Conservation (phyloP, 306 rosid species). For the Carpinus viminea region DNA sequence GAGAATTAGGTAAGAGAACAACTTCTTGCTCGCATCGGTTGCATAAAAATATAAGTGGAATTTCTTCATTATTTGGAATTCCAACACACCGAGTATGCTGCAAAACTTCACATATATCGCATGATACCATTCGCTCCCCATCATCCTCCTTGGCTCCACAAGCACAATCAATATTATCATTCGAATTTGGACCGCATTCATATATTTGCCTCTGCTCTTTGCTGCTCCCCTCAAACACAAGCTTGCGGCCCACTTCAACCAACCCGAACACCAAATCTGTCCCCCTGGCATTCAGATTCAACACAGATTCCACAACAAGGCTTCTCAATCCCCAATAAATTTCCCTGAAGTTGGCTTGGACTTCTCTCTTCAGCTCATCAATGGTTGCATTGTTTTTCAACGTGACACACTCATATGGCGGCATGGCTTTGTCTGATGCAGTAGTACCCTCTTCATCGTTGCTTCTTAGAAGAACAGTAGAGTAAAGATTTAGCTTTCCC, state of each 20-base stretch:
- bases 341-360: constrained; percentile 68
- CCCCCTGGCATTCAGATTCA: constrained; percentile 46
- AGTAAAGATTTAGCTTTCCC: constrained; percentile 48
- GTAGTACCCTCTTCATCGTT: neutral
- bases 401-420: constrained; percentile 63
- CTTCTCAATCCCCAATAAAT: constrained; percentile 68
- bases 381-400: constrained; percentile 54
- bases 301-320: constrained; percentile 56
- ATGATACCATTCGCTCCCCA: constrained; percentile 77
- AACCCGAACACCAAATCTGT: constrained; percentile 49
- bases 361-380: constrained; percentile 64
- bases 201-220: constrained; percentile 29
- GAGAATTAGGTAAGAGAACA: constrained; percentile 46
- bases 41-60: constrained; percentile 77
- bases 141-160: constrained; percentile 88
- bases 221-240: constrained; percentile 51
- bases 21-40: constrained; percentile 75
- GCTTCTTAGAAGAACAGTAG: constrained; percentile 48
- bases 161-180: constrained; percentile 44
- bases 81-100: constrained; percentile 81
- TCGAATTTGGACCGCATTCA: constrained; percentile 41
- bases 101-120: constrained; percentile 87
- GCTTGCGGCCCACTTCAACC: constrained; percentile 60
- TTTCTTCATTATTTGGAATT: constrained; percentile 62
- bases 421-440: constrained; percentile 23